Evolutionary conservation across 2,329 filamentous ascomycete genomes (phyloP).

Genomic region (Blastomyces gilchristii): DNA sequence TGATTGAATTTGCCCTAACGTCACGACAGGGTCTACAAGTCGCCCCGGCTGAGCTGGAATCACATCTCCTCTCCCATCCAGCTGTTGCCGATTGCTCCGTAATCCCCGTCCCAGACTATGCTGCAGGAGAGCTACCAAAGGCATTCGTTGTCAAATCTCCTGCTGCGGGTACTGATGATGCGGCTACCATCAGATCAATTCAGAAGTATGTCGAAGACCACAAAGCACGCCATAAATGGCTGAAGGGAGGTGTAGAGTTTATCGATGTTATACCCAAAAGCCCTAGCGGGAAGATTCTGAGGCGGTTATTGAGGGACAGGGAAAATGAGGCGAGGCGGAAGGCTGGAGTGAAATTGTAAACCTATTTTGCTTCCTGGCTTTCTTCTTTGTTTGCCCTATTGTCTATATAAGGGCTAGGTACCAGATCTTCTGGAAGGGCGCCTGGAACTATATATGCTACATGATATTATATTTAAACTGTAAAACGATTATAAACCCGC

Average conservation of each 20-base stretch:
- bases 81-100: slow-evolving; percentile 70
- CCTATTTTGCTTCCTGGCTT: not conserved
- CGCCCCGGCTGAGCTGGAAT: slow-evolving; percentile 72
- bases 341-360: slow-evolving; percentile 56
- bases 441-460: not conserved
- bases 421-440: not conserved
- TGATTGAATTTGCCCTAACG: slow-evolving; percentile 5
- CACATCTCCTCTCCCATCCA: slow-evolving; percentile 63
- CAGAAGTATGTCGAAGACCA: slow-evolving; percentile 50
- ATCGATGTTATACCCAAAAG: slow-evolving; percentile 51
- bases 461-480: not conserved
- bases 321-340: slow-evolving; percentile 59
- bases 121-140: slow-evolving; percentile 53
- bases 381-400: not conserved
- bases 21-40: slow-evolving; percentile 61
- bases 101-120: slow-evolving; percentile 58
- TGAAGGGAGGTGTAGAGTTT: slow-evolving; percentile 51
- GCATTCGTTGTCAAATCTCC: slow-evolving; percentile 53
- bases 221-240: slow-evolving; percentile 53
- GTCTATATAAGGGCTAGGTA: not conserved
- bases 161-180: slow-evolving; percentile 44
- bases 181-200: slow-evolving; percentile 42
- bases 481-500: not conserved
- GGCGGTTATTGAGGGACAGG: slow-evolving; percentile 58
- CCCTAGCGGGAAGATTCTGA: slow-evolving; percentile 53